Evolutionary conservation across 1,139 yeast genomes (phyloP).

Genomic region (Suhomyces atakaporum): DNA sequence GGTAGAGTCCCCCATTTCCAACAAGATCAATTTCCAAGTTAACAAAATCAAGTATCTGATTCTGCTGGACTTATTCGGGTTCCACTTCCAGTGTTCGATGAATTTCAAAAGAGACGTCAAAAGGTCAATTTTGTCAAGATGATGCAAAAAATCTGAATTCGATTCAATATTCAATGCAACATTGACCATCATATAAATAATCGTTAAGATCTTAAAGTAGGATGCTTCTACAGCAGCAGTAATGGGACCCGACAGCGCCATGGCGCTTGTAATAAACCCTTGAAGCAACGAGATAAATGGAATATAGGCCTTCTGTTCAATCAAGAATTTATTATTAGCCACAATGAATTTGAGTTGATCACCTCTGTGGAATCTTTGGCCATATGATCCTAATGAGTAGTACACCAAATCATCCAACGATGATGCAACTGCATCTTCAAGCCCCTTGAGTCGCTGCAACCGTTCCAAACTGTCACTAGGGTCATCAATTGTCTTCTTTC

Average conservation of each 20-base stretch:
- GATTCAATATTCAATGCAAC: conserved; percentile 23
- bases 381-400: conserved; percentile 47
- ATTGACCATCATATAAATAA: conserved; percentile 52
- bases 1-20: conserved; percentile 64
- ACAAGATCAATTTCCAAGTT: conserved; percentile 58
- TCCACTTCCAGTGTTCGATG: conserved; percentile 71
- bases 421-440: conserved; percentile 5
- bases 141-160: conserved; percentile 23
- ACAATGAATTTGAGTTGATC: conserved; percentile 35
- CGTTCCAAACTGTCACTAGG: background rate
- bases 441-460: background rate
- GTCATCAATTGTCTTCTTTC: background rate
- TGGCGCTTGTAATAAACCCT: conserved; percentile 19
- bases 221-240: conserved; percentile 2
- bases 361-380: conserved; percentile 24
- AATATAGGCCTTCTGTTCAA: conserved; percentile 5
- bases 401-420: conserved; percentile 27
- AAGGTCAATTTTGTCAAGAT: conserved; percentile 30
- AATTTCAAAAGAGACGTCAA: conserved; percentile 49
- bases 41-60: conserved; percentile 57
- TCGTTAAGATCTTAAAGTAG: conserved; percentile 48
- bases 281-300: conserved; percentile 18
- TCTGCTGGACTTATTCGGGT: conserved; percentile 31
- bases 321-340: conserved; percentile 9
- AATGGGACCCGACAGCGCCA: conserved; percentile 17